Percentiles rank a stretch among this genome's conserved stretches.
These are phyloP conservation scores for Populus hybrid DNA, from an alignment of 441 rosid genomes.

Conservation along the genomic window DNA sequence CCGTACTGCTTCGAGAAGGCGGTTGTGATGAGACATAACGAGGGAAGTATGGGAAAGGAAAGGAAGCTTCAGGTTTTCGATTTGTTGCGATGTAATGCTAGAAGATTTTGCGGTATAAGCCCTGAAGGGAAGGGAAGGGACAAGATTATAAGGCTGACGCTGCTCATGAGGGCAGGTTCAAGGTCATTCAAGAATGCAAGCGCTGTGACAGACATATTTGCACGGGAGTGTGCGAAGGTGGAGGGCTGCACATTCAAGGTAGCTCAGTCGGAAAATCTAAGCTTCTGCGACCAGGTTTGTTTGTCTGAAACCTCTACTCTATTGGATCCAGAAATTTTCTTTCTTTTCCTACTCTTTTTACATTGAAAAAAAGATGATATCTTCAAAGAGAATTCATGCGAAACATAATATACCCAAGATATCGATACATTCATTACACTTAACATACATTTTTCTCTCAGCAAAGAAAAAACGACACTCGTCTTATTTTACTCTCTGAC, in stretches of 20 bases:
- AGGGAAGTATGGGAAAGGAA: conserved; percentile 37
- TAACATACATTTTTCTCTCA: background rate
- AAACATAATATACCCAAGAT: background rate
- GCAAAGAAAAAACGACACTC: background rate
- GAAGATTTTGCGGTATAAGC: conserved; percentile 31
- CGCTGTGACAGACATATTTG: conserved; percentile 26
- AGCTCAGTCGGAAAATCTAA: conserved; percentile 40
- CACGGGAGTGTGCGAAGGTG: conserved; percentile 34
- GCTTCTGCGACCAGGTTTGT: conserved; percentile 46
- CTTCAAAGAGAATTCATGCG: background rate
- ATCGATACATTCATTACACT: no score
- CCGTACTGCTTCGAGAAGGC: conserved; percentile 45
- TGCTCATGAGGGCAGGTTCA: conserved; percentile 40
- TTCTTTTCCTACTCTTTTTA: background rate
- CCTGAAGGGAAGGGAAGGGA: background rate
- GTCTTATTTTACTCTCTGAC: background rate
- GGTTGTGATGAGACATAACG: conserved; percentile 42
- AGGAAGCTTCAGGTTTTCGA: conserved; percentile 31
- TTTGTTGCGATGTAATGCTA: conserved; percentile 38
- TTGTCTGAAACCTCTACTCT: background rate
- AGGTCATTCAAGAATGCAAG: conserved; percentile 46
- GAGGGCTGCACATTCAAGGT: conserved; percentile 38
- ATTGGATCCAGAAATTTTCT: background rate
- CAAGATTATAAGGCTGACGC: conserved; percentile 32
- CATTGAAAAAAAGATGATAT: background rate